Conservation (phyloP, 2,329 filamentous ascomycete species). For the Botrytis pseudocinerea region DNA sequence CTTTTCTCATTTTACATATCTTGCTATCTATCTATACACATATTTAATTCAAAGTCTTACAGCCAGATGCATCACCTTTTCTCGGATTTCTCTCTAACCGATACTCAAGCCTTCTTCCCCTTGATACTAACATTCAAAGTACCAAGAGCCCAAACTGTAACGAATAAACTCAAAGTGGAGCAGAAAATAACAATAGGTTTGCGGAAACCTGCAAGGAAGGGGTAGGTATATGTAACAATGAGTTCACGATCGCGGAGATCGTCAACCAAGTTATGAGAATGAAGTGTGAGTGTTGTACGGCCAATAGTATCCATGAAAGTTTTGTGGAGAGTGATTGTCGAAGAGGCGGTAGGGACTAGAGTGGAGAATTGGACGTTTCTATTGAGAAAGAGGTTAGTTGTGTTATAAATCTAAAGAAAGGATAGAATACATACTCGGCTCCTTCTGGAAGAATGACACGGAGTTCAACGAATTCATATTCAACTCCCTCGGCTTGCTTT, state of each 20-base stretch:
- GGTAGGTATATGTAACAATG: constrained; percentile 85
- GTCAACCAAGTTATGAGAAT: constrained; percentile 84
- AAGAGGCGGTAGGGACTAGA: constrained; percentile 67
- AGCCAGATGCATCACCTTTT: not conserved
- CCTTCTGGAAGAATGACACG: constrained; percentile 89
- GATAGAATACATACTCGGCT: constrained; percentile 65
- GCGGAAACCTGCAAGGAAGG: constrained; percentile 70
- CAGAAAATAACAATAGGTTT: constrained; percentile 84
- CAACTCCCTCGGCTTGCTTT: constrained; percentile 78
- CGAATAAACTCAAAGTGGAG: constrained; percentile 73
- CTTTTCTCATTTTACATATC: constrained; percentile 15
- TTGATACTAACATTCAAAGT: constrained; percentile 39
- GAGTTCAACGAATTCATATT: constrained; percentile 79
- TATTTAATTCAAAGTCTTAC: not conserved
- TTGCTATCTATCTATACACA: constrained; percentile 20
- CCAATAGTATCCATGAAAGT: constrained; percentile 95
- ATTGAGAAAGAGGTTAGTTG: constrained; percentile 39
- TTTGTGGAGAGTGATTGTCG: constrained; percentile 64
- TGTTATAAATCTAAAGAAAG: constrained; percentile 50
- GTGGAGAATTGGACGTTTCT: constrained; percentile 81
- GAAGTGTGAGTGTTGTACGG: constrained; percentile 77
- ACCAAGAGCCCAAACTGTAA: constrained; percentile 71
- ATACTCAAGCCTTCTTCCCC: constrained; percentile 29
- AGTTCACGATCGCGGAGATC: constrained; percentile 83
- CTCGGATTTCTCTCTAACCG: not conserved